Conservation (phyloP, 1,139 yeast species). For the Kurtzmaniella quercitrusa region DNA sequence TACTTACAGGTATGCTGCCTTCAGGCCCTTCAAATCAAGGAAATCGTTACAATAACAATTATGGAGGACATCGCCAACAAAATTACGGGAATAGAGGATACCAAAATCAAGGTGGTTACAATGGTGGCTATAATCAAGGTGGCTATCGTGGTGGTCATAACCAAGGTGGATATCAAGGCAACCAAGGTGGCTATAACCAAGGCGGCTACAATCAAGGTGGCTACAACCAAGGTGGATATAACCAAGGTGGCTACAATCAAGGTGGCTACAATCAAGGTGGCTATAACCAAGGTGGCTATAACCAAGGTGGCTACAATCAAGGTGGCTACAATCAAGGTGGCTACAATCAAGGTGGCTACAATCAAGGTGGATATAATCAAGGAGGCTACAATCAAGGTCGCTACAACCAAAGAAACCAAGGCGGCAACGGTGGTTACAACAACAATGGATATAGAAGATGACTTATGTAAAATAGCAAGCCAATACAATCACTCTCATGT, state of each 20-base stretch:
- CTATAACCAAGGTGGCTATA: neutral
- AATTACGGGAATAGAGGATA: neutral
- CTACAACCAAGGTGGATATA: constrained; percentile 5
- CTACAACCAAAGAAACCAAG: constrained; percentile 9
- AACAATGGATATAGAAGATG: constrained; percentile 18
- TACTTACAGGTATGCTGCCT: constrained; percentile 13
- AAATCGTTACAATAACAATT: constrained; percentile 2
- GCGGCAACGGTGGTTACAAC: constrained; percentile 9
- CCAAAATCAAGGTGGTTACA: constrained; percentile 3
- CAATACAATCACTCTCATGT: neutral
- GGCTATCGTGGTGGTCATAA: neutral
- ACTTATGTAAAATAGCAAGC: constrained; percentile 4
- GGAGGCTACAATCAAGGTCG: constrained; percentile 7
- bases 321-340: constrained; percentile 9
- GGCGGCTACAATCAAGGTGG: constrained; percentile 5
- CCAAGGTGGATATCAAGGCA: neutral
- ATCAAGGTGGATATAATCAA: constrained; percentile 10
- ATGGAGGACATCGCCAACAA: constrained; percentile 1
- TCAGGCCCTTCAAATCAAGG: neutral
- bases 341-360: constrained; percentile 7
- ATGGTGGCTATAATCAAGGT: constrained; percentile 4
- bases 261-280: constrained; percentile 2
- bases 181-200: constrained; percentile 1
- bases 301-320: constrained; percentile 2
- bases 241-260: constrained; percentile 4